Percentiles rank a stretch among this genome's conserved stretches.
Conservation (phyloP, 495 filamentous ascomycete species). For the Rostrohypoxylon terebratum region DNA sequence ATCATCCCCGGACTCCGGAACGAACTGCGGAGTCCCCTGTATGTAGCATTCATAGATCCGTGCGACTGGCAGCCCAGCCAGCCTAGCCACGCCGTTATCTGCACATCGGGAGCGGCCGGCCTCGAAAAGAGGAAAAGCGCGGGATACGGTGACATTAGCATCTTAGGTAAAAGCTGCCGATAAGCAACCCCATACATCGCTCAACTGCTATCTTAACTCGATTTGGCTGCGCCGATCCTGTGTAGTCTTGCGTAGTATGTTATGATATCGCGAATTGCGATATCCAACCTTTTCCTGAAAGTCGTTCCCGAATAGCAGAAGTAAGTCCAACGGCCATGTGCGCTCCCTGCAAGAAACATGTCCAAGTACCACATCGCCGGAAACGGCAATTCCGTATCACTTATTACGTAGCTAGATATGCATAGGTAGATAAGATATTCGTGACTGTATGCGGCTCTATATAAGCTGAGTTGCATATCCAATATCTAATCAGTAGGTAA, state of each 20-base stretch:
- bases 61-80: neutral
- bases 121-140: neutral
- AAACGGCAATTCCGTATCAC: constrained; percentile 17
- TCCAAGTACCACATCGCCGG: neutral
- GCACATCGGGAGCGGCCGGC: neutral
- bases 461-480: neutral
- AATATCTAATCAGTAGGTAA: neutral
- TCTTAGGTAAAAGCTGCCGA: neutral
- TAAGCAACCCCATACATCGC: neutral
- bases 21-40: constrained; percentile 1
- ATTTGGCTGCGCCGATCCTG: neutral
- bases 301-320: constrained; percentile 6
- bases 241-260: neutral
- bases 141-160: constrained; percentile 1
- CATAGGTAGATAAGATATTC: constrained; percentile 15
- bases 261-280: neutral
- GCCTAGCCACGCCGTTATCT: neutral
- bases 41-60: constrained; percentile 1
- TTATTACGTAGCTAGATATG: constrained; percentile 17
- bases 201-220: neutral
- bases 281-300: constrained; percentile 12
- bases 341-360: neutral
- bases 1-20: constrained; percentile 2
- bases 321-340: constrained; percentile 10
- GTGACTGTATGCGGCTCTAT: constrained; percentile 16